Percentiles rank a stretch among this genome's conserved stretches.
Conservation (phyloP, 73 alveolate genomes). For the Uronychia setigera region DNA sequence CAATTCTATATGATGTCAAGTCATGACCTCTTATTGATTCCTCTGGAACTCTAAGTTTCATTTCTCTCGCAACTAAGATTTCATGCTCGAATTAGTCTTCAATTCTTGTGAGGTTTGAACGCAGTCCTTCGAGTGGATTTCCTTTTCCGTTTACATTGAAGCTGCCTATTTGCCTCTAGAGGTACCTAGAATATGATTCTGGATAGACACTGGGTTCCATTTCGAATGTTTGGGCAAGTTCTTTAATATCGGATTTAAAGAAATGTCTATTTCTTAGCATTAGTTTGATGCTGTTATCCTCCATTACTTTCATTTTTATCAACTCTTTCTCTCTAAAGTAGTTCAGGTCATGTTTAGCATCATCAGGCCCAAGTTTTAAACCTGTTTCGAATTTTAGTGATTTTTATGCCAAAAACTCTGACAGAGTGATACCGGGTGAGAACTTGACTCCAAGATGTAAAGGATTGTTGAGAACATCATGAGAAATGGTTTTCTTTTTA, state of each 20-base stretch:
- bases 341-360: background rate
- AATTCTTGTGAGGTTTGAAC: background rate
- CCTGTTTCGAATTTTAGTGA: background rate
- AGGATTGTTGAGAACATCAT: background rate
- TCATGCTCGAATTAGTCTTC: background rate
- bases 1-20: no score
- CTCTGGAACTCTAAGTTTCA: no score
- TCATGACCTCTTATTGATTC: no score
- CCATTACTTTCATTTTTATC: background rate
- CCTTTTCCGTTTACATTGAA: background rate
- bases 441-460: background rate
- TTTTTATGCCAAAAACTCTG: background rate
- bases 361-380: background rate
- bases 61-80: no score
- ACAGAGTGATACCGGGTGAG: background rate
- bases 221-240: background rate
- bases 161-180: background rate
- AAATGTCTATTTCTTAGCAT: background rate
- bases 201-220: background rate
- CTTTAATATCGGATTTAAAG: background rate
- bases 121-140: background rate
- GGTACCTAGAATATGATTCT: background rate
- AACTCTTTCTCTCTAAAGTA: background rate
- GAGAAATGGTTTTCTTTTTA: background rate
- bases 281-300: background rate